Conservation (phyloP, 2,329 filamentous ascomycete genomes). For the Neoarthrinium moseri region DNA sequence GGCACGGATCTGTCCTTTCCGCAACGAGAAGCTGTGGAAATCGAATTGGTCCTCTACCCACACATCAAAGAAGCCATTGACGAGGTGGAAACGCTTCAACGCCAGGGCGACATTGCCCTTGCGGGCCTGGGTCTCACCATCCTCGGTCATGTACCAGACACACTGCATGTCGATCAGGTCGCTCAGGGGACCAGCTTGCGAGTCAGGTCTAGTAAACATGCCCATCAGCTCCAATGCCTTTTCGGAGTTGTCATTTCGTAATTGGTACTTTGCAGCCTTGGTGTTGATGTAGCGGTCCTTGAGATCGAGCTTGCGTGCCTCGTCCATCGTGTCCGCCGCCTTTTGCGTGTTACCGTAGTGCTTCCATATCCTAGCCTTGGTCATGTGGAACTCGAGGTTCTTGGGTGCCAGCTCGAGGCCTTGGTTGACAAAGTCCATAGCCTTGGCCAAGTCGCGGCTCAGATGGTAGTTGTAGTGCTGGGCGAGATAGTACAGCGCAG, state of each 20-base stretch:
- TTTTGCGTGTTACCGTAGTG: slow-evolving; percentile 77
- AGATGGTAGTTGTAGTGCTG: slow-evolving; percentile 95
- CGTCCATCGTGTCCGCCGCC: slow-evolving; percentile 85
- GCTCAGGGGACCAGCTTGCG: slow-evolving; percentile 79
- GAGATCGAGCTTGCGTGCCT: slow-evolving; percentile 79
- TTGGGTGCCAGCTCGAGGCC: slow-evolving; percentile 77
- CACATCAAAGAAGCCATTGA: slow-evolving; percentile 90
- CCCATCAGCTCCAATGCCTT: slow-evolving; percentile 85
- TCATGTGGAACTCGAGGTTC: slow-evolving; percentile 91
- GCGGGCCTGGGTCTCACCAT: slow-evolving; percentile 84
- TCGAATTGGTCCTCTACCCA: slow-evolving; percentile 99
- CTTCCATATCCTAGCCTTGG: slow-evolving; percentile 92
- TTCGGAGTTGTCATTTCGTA: slow-evolving; percentile 88
- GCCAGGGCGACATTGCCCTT: slow-evolving; percentile 81
- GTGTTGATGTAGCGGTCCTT: slow-evolving; percentile 98
- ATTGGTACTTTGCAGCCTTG: slow-evolving; percentile 94
- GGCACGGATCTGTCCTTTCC: slow-evolving; percentile 91
- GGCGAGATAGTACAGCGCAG: slow-evolving; percentile 87
- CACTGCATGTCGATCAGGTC: slow-evolving; percentile 98
- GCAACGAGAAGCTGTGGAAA: slow-evolving; percentile 95
- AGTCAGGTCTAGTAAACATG: slow-evolving; percentile 90
- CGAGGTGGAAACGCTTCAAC: slow-evolving; percentile 84
- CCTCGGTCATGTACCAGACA: slow-evolving; percentile 94
- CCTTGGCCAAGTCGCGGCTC: slow-evolving; percentile 80
- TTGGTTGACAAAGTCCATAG: slow-evolving; percentile 78